These are phyloP conservation scores for Venturiaceae sp. DNA, from an alignment of 2,329 filamentous ascomycete genomes.

Conservation along the genomic window DNA sequence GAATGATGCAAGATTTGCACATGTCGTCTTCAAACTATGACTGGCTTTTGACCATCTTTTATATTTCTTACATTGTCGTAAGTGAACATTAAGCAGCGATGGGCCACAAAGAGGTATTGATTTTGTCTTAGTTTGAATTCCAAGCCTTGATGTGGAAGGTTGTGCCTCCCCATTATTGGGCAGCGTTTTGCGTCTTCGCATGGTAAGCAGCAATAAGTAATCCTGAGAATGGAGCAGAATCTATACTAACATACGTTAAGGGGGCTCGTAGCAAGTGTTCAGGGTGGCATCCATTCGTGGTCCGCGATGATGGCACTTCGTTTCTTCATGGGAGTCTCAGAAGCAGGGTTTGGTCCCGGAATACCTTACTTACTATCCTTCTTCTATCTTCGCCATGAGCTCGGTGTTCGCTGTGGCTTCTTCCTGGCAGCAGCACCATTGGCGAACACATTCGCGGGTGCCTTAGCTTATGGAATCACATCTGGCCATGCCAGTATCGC, in stretches of 20 bases:
- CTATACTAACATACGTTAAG: constrained; percentile 60
- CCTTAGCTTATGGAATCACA: constrained; percentile 69
- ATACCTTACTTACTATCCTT: constrained; percentile 55
- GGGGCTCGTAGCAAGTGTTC: constrained; percentile 69
- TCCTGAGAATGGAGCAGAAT: constrained; percentile 51
- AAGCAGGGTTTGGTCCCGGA: constrained; percentile 50
- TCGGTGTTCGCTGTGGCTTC: constrained; percentile 76
- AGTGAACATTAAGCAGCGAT: not conserved
- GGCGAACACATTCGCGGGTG: constrained; percentile 61
- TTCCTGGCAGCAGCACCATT: constrained; percentile 68
- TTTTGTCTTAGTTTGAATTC: constrained; percentile 43
- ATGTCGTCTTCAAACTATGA: constrained; percentile 47
- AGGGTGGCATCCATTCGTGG: constrained; percentile 38
- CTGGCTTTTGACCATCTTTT: constrained; percentile 54
- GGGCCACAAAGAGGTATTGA: not conserved
- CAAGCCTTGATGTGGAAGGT: constrained; percentile 47
- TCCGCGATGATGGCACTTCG: constrained; percentile 54
- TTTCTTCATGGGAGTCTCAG: constrained; percentile 43
- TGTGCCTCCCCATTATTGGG: constrained; percentile 23
- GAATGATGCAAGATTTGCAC: constrained; percentile 42
- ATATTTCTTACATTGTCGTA: constrained; percentile 49
- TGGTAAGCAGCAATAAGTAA: constrained; percentile 39
- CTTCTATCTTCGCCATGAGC: constrained; percentile 57
- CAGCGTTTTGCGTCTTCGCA: constrained; percentile 21
- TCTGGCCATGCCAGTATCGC: constrained; percentile 59